Percentiles rank a stretch among this genome's conserved stretches.
Evolutionary conservation across 75 land plant genomes (phyloP).

Genomic region (Larix kaempferi): DNA sequence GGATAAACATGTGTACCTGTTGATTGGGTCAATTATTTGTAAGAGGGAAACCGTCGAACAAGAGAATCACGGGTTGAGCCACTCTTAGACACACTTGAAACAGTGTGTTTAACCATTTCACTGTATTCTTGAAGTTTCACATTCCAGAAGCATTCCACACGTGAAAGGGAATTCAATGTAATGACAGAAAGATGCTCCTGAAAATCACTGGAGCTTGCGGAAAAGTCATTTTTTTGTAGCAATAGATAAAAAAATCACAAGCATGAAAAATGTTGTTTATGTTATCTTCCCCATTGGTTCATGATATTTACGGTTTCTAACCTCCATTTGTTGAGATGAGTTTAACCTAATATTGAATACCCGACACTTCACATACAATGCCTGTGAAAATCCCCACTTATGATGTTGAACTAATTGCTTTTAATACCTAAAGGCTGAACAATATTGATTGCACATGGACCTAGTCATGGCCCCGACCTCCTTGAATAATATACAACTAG

Average conservation of each 20-base stretch:
- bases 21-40: slow-evolving; percentile 41
- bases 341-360: slow-evolving; percentile 18
- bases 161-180: slow-evolving; percentile 71
- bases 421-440: slow-evolving; percentile 31
- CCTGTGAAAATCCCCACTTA: slow-evolving; percentile 55
- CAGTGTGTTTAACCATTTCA: slow-evolving; percentile 51
- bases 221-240: slow-evolving; percentile 49
- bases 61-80: slow-evolving; percentile 37
- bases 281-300: slow-evolving; percentile 58
- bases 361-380: slow-evolving; percentile 50
- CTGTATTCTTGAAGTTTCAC: slow-evolving; percentile 68
- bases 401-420: slow-evolving; percentile 43
- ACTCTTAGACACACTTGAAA: slow-evolving; percentile 49
- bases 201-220: slow-evolving; percentile 10
- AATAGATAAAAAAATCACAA: slow-evolving; percentile 68
- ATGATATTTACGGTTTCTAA: slow-evolving; percentile 13
- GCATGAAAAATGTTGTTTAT: slow-evolving; percentile 75
- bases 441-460: slow-evolving; percentile 74
- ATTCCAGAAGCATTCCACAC: slow-evolving; percentile 75
- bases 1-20: slow-evolving; percentile 31
- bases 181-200: slow-evolving; percentile 38
- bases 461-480: slow-evolving; percentile 70
- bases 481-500: slow-evolving; percentile 49
- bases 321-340: slow-evolving; percentile 2
- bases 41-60: slow-evolving; percentile 57